Percentiles rank a stretch among this genome's conserved stretches.
These are phyloP conservation scores for Microsporum audouinii DNA, from an alignment of 2,329 filamentous ascomycete species.

Conservation along the genomic window DNA sequence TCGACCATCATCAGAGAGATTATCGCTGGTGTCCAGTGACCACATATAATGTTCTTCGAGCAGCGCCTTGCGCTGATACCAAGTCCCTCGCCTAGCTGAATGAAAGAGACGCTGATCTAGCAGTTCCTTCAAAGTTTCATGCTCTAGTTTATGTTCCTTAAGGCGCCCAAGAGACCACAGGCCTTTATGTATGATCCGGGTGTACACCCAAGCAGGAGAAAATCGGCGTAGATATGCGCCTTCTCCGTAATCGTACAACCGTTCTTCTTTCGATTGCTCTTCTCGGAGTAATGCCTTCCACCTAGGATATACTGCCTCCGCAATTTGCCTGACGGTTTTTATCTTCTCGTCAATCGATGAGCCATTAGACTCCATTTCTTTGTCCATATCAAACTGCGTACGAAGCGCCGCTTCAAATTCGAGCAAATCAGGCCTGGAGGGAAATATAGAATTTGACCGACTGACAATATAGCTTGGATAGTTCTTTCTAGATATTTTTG, in stretches of 20 bases:
- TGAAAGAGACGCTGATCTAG: conserved; percentile 77
- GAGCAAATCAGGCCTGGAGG: conserved; percentile 59
- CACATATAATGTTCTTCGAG: conserved; percentile 94
- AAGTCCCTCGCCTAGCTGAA: conserved; percentile 67
- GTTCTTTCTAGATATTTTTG: conserved; percentile 74
- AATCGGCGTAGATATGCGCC: conserved; percentile 82
- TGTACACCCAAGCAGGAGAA: conserved; percentile 86
- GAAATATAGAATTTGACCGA: conserved; percentile 78
- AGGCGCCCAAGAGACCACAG: conserved; percentile 66
- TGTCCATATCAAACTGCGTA: conserved; percentile 71
- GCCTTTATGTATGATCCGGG: conserved; percentile 81
- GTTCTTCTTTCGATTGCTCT: conserved; percentile 66
- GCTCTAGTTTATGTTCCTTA: conserved; percentile 68
- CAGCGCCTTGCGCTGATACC: conserved; percentile 92
- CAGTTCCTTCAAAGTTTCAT: conserved; percentile 61
- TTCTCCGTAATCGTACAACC: conserved; percentile 68
- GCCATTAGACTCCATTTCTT: conserved; percentile 66
- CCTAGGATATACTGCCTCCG: conserved; percentile 63
- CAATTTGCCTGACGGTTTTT: conserved; percentile 57
- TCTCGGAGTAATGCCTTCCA: conserved; percentile 64
- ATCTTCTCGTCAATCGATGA: conserved; percentile 55
- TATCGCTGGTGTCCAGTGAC: conserved; percentile 41
- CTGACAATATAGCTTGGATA: conserved; percentile 88
- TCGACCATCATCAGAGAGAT: conserved; percentile 46
- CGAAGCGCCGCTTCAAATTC: conserved; percentile 84